Evolutionary conservation across 2,329 filamentous ascomycete species (phyloP), one percentile per base, ranked within the genome.

Genomic region (Microcyclospora pomicola): DNA sequence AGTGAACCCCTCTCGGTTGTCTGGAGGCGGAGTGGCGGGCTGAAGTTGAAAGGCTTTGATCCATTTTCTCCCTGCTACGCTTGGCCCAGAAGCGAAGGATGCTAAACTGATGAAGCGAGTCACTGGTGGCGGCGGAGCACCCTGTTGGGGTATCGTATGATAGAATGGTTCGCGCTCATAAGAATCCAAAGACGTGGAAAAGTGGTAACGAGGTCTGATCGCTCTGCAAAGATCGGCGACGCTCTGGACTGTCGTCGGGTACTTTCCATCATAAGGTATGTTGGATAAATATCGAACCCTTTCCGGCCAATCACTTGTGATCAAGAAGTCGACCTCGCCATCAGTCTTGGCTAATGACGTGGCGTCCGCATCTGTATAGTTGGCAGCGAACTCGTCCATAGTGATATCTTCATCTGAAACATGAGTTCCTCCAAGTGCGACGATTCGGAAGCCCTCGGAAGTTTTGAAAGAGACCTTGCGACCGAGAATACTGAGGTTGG

Each of bases 101-200:
- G 86, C 87, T 37, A 96, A 67, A 37, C 86, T 92, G 51, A 96
- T 82, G 63, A 98, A 98, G 13, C 91, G 77, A 1, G 91, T 96
- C 9, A 92, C 61, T 1, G 68, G 64, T 27, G 62, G 65, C 3
- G 71, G 67, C 6, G 44, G 27, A 3, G 49, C 42, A 1, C 44
- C 50, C 15, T 62, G 46, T 24, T 24, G 19, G 19, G 19, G 19
- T 24, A 24, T 24, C 4, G 19, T 7, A 55, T 93, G 80, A 53
- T 91, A 78, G 64, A 95, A 98, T 0, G 88, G 85, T 59, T 96
- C 91, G 39, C 91, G 77, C 62, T 98, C 88, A 57, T 80, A 96
- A 61, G 82, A 88, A 50, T 77, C 77, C 6, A 69, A 62, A 0
- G 82, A 82, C 3, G 73, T 68, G 2, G 83, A 77, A 52, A 96